These are phyloP conservation scores for Oryza glaberrima DNA, from an alignment of 176 grass and related monocot species.

Conservation along the genomic window DNA sequence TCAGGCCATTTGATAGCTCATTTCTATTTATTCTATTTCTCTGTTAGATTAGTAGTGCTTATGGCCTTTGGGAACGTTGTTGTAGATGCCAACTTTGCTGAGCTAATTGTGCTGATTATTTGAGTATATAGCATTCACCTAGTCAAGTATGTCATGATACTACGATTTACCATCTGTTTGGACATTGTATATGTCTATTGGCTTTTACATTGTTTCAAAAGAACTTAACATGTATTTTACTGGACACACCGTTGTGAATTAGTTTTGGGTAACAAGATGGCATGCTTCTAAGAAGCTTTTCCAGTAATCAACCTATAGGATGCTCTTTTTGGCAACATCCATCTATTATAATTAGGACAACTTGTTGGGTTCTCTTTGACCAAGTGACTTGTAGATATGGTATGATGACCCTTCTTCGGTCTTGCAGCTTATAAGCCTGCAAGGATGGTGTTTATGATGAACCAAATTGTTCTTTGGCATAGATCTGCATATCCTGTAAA, in stretches of 20 bases:
- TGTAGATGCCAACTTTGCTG: background rate
- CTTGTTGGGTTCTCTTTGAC: background rate
- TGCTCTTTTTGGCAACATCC: background rate
- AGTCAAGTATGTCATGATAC: background rate
- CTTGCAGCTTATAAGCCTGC: background rate
- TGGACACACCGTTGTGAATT: background rate
- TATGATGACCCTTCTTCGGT: background rate
- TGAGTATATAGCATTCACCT: constrained; percentile 5
- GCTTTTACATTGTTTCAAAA: constrained; percentile 4
- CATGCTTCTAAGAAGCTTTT: background rate
- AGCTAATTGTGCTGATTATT: background rate
- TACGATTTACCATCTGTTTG: background rate
- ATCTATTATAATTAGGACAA: background rate
- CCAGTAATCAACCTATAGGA: constrained; percentile 3
- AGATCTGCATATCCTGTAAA: background rate
- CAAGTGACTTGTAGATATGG: background rate
- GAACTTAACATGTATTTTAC: background rate
- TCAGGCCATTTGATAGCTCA: constrained; percentile 19
- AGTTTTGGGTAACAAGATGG: constrained; percentile 3
- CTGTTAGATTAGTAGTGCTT: background rate
- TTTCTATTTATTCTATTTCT: background rate
- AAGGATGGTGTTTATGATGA: background rate
- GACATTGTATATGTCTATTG: background rate
- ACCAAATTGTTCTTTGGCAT: background rate
- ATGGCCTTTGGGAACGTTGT: background rate